Conservation (phyloP, 352 stramenopile genomes). For the Globisporangium irregulare region DNA sequence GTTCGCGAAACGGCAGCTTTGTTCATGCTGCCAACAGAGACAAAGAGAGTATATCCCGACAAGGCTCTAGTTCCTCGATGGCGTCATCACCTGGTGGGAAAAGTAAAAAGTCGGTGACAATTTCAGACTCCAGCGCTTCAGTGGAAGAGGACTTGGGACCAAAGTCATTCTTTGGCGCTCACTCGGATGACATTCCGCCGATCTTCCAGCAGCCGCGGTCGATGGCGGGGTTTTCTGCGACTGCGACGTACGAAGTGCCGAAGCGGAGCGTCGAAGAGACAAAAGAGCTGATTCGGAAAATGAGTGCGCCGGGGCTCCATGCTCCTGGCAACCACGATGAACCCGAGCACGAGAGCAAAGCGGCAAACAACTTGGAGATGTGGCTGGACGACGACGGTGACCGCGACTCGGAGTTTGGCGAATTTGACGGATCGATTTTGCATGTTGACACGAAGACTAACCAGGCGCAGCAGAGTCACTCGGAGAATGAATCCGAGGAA, state of each 20-base stretch:
- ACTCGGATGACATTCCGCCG: conserved; percentile 10
- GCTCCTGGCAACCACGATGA: conserved; percentile 8
- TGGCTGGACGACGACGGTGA: conserved; percentile 5
- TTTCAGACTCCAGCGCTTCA: background rate
- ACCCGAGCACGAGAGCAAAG: conserved; percentile 18
- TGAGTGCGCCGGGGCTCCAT: conserved; percentile 6
- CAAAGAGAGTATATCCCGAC: background rate
- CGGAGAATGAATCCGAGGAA: background rate
- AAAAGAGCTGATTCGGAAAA: conserved; percentile 19
- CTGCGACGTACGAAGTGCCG: conserved; percentile 19
- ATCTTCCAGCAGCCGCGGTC: conserved; percentile 12
- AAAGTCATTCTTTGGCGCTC: conserved; percentile 17
- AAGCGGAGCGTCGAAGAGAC: conserved; percentile 10
- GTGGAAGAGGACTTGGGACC: conserved; percentile 5
- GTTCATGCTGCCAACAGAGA: background rate
- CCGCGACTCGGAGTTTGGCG: conserved; percentile 13
- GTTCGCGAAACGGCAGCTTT: conserved; percentile 2
- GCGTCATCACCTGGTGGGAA: conserved; percentile 1
- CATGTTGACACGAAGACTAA: conserved; percentile 1
- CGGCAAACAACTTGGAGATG: background rate
- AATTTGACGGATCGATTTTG: conserved; percentile 29
- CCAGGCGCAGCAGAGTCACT: background rate
- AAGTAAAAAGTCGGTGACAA: conserved; percentile 2
- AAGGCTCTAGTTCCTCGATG: conserved; percentile 2
- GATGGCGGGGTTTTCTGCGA: conserved; percentile 14